phyloP scores from a whole-genome alignment of 805 yeast species.

The Ogataea wickerhamii region DNA sequence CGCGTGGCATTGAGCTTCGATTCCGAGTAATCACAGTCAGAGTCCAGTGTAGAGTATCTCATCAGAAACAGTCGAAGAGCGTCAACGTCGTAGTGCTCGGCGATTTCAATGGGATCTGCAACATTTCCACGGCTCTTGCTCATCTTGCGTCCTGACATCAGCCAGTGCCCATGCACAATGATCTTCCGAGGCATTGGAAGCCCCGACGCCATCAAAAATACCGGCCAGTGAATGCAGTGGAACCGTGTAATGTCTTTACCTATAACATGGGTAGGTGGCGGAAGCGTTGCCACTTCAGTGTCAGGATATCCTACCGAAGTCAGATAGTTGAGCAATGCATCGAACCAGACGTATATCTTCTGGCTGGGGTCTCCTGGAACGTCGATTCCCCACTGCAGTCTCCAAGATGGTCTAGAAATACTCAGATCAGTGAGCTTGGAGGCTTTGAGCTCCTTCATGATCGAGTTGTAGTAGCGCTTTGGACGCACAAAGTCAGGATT shows the following conservation, averaged over 20 bases:
- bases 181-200: slow-evolving; percentile 67
- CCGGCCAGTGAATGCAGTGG: slow-evolving; percentile 94
- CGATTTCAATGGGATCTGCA: slow-evolving; percentile 77
- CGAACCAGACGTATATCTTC: slow-evolving; percentile 93
- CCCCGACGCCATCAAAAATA: slow-evolving; percentile 79
- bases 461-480: slow-evolving; percentile 44
- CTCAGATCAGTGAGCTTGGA: slow-evolving; percentile 63
- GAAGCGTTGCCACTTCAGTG: slow-evolving; percentile 14
- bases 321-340: slow-evolving; percentile 82
- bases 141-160: slow-evolving; percentile 87
- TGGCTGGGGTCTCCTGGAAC: slow-evolving; percentile 82
- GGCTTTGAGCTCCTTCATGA: slow-evolving; percentile 55
- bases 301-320: slow-evolving; percentile 62
- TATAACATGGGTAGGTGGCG: slow-evolving; percentile 59
- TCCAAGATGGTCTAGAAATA: slow-evolving; percentile 75
- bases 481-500: slow-evolving; percentile 70
- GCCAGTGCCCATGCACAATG: slow-evolving; percentile 93
- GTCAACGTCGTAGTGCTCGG: slow-evolving; percentile 65
- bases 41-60: slow-evolving; percentile 68
- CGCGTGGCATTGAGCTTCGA: slow-evolving; percentile 49
- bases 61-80: slow-evolving; percentile 70
- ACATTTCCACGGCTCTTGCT: slow-evolving; percentile 91
- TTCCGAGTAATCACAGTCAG: slow-evolving; percentile 78
- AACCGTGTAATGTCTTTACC: slow-evolving; percentile 91
- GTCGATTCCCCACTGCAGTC: slow-evolving; percentile 85